These are phyloP conservation scores for Colletotrichum spaethianum DNA, from an alignment of 2,329 filamentous ascomycete species.

Conservation along the genomic window DNA sequence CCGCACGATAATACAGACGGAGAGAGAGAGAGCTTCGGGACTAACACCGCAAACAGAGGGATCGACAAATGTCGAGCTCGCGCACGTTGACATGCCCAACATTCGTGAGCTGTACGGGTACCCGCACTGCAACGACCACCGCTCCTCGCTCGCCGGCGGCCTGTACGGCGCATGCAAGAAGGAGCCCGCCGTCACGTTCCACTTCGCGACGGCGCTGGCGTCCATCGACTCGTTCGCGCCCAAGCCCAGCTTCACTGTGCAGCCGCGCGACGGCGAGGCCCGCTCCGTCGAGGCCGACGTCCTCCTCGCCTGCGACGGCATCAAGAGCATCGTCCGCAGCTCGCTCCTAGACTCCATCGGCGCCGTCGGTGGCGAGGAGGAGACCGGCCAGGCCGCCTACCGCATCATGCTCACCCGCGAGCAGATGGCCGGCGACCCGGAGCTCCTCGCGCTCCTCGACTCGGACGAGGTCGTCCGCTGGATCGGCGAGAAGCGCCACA, in stretches of 20 bases:
- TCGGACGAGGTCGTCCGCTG: constrained; percentile 78
- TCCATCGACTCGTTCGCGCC: constrained; percentile 72
- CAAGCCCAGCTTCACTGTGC: constrained; percentile 71
- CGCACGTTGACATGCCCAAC: constrained; percentile 78
- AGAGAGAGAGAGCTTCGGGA: not conserved
- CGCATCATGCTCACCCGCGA: constrained; percentile 81
- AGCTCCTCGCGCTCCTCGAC: constrained; percentile 77
- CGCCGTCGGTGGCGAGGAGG: constrained; percentile 69
- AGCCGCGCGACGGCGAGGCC: constrained; percentile 68
- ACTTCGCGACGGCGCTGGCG: constrained; percentile 72
- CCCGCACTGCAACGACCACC: constrained; percentile 85
- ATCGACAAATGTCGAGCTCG: constrained; percentile 76
- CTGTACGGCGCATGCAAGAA: constrained; percentile 79
- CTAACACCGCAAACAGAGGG: constrained; percentile 65
- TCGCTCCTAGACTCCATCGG: constrained; percentile 69
- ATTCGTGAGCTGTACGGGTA: constrained; percentile 79
- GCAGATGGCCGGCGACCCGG: constrained; percentile 76
- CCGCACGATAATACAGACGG: not conserved
- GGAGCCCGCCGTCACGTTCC: constrained; percentile 75
- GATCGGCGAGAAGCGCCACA: constrained; percentile 82
- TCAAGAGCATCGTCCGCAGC: constrained; percentile 66
- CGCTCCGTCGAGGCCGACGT: constrained; percentile 69
- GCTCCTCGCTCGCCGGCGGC: constrained; percentile 77
- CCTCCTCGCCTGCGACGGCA: constrained; percentile 68
- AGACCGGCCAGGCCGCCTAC: constrained; percentile 84